Evolutionary conservation across 2,329 filamentous ascomycete genomes (phyloP).

Genomic region (Diaporthe capsici): DNA sequence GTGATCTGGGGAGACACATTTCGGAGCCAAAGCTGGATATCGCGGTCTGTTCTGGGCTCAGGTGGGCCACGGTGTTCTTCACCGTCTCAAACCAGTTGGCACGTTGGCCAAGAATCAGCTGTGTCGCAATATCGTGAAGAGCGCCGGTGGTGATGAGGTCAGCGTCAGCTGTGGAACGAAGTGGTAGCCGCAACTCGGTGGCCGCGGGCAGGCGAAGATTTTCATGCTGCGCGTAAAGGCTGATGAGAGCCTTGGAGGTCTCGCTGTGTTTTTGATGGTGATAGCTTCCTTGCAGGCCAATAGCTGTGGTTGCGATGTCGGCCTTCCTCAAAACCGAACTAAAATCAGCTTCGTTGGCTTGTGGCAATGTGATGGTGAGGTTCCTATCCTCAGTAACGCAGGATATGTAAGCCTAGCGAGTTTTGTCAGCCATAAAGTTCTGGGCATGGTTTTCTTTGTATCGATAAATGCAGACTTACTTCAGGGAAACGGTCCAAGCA

Average conservation of each 20-base stretch:
- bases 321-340: conserved; percentile 11
- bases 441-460: not conserved
- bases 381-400: conserved; percentile 35
- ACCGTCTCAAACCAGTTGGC: conserved; percentile 39
- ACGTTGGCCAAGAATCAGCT: conserved; percentile 31
- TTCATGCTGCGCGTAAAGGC: not conserved
- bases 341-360: conserved; percentile 18
- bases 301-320: conserved; percentile 26
- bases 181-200: conserved; percentile 26
- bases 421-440: not conserved
- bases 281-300: conserved; percentile 35
- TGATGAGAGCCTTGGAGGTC: not conserved
- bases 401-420: conserved; percentile 38
- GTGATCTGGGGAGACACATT: conserved; percentile 12
- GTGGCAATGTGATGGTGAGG: conserved; percentile 35
- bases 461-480: conserved; percentile 29
- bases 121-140: conserved; percentile 37
- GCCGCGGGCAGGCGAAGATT: conserved; percentile 34
- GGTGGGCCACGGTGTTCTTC: not conserved
- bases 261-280: conserved; percentile 30
- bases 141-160: conserved; percentile 12
- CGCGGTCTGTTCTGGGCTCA: not conserved
- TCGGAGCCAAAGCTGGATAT: conserved; percentile 27
- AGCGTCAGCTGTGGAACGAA: conserved; percentile 39
- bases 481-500: conserved; percentile 19